A percentile compares a stretch with the other conserved stretches of the same genome.
phyloP scores from a whole-genome alignment of 2,329 filamentous ascomycete species.

The Ramichloridium luteum region DNA sequence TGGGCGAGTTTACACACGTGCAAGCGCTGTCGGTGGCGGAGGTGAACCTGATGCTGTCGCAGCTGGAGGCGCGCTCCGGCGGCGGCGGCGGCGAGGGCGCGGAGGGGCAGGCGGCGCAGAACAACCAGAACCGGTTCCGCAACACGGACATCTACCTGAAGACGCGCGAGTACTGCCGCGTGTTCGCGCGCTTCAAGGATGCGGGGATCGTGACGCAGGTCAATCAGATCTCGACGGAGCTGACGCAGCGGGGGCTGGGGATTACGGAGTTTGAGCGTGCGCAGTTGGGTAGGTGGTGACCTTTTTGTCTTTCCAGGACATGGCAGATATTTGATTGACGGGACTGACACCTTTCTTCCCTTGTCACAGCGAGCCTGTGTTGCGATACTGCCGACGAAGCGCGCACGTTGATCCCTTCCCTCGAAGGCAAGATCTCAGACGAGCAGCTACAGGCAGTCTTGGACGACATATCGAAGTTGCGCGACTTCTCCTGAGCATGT shows the following conservation, averaged over 20 bases:
- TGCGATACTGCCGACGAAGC: constrained; percentile 91
- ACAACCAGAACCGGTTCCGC: constrained; percentile 31
- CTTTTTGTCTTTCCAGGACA: constrained; percentile 1
- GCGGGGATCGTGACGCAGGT: constrained; percentile 88
- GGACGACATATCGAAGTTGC: constrained; percentile 78
- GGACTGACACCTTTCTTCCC: neutral
- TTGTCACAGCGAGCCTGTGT: constrained; percentile 63
- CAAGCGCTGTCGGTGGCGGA: constrained; percentile 88
- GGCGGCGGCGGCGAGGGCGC: no score
- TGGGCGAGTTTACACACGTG: constrained; percentile 88
- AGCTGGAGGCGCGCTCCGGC: constrained; percentile 46
- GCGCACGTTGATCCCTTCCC: constrained; percentile 82
- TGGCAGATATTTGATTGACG: neutral
- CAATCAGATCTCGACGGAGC: constrained; percentile 36
- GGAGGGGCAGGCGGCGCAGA: no score
- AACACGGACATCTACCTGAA: constrained; percentile 37
- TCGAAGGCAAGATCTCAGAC: constrained; percentile 82
- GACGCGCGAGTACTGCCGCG: constrained; percentile 71
- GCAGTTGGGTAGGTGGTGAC: constrained; percentile 61
- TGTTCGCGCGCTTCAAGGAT: constrained; percentile 91
- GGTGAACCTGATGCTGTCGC: constrained; percentile 82
- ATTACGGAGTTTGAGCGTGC: constrained; percentile 76
- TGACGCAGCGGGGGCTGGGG: constrained; percentile 34
- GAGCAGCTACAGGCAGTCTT: constrained; percentile 78
- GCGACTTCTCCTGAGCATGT: constrained; percentile 33